Base-by-base conservation (phyloP, 2,329 filamentous ascomycete species). In the Penicillium sp. region DNA sequence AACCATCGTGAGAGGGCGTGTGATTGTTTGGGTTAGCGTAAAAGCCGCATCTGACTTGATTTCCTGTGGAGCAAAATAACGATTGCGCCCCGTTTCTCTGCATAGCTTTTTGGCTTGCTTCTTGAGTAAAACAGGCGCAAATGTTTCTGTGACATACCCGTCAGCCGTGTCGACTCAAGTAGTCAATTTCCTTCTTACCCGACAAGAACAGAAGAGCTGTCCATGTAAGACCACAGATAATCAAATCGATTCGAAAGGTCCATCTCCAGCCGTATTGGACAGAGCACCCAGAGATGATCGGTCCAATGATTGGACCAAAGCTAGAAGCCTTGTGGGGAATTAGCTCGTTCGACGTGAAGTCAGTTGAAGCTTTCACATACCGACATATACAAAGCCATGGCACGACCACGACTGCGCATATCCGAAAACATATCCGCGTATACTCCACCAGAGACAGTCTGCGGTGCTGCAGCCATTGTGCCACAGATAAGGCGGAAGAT, bases 1-100 rank as follows among this genome's bases (percentile, higher is more conserved):
- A 35, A 89, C 80, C 91, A 94, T 94, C 28, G 88, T 83, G 6
- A 93, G 75, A 0, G 91, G 91, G 0, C 91, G 80, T 1, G 87
- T 88, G 40, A 93, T 78, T 0, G 92, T 88, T n/a, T 45, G 87
- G 76, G 48, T 58, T n/a, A 58, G 53, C 35, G 59, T 65, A 42
- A 60, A 69, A 11, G 58, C 58, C 2, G 59, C 55, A 6, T 63
- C 59, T 6, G 58, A 58, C 68, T 90, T 86, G 25, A 91, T 75
- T 70, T 92, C 88, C 53, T 85, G 81, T 0, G 85, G 84, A 1
- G 89, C 84, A 55, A 86, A 78, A 55, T 83, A 61, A 10, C 80
- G 76, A 43, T 76, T 71, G 51, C 80, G 79, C 0, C 83, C 84
- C 30, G 85, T 83, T 33, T 80, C 79, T 67, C 82, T 84, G 64